phyloP scores from a whole-genome alignment of 2,329 filamentous ascomycete species.

The Amylocarpus encephaloides region DNA sequence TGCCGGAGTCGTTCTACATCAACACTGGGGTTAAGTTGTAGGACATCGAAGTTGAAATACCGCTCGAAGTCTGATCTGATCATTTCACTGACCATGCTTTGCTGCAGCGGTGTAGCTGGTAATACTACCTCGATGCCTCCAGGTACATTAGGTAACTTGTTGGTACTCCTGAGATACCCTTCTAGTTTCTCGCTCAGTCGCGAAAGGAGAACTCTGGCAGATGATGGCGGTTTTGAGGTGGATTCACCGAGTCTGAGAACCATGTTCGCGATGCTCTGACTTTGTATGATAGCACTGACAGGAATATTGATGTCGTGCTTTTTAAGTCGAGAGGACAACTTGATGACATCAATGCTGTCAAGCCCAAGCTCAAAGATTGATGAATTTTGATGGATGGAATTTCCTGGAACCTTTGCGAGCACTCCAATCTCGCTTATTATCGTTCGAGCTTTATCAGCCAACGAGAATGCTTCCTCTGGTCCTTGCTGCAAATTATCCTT shows the following conservation, averaged over 20 bases:
- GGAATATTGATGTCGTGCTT: constrained; percentile 52
- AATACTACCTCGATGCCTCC: constrained; percentile 51
- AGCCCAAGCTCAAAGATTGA: constrained; percentile 78
- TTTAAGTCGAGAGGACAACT: constrained; percentile 67
- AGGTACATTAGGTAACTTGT: constrained; percentile 34
- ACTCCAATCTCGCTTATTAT: constrained; percentile 58
- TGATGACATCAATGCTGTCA: constrained; percentile 90
- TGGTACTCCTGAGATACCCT: constrained; percentile 33
- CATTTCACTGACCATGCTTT: constrained; percentile 82
- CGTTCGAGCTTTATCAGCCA: constrained; percentile 46
- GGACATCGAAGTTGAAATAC: constrained; percentile 82
- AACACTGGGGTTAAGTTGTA: constrained; percentile 50
- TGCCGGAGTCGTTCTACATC: constrained; percentile 49
- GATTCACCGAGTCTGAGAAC: constrained; percentile 26
- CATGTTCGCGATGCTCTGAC: constrained; percentile 61
- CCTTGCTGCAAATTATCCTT: neutral
- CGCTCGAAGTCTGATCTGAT: constrained; percentile 62
- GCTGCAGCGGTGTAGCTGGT: constrained; percentile 77
- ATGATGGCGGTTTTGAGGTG: neutral
- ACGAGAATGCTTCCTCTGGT: constrained; percentile 41
- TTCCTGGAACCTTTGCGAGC: constrained; percentile 48
- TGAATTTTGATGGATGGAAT: constrained; percentile 48
- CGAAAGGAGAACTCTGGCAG: constrained; percentile 17
- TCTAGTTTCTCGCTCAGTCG: constrained; percentile 33
- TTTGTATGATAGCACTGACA: constrained; percentile 72